These are phyloP conservation scores for Candida sojae DNA, from an alignment of 1,139 yeast species.

Conservation along the genomic window DNA sequence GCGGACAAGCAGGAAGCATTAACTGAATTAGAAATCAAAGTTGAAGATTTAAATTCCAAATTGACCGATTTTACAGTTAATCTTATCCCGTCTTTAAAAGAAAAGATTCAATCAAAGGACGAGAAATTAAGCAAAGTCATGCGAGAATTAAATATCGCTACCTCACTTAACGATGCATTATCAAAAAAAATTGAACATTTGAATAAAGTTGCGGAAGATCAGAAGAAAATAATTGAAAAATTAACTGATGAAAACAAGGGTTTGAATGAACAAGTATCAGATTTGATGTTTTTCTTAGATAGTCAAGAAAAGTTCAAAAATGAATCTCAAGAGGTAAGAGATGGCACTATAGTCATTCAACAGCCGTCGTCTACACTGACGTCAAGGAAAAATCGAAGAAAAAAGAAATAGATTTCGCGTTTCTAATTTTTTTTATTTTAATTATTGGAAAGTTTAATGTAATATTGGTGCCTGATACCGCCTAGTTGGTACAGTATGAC, in stretches of 20 bases:
- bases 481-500: too few species aligned
- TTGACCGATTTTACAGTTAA: slow-evolving; percentile 24
- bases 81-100: slow-evolving; percentile 35
- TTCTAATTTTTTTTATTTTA: too few species aligned
- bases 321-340: slow-evolving; percentile 68
- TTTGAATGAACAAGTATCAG: slow-evolving; percentile 70
- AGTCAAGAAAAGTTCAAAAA: slow-evolving; percentile 70
- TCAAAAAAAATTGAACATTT: slow-evolving; percentile 57
- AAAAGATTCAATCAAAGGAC: slow-evolving; percentile 32
- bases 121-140: slow-evolving; percentile 30
- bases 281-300: slow-evolving; percentile 80
- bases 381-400: slow-evolving; percentile 21
- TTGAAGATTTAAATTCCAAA: slow-evolving; percentile 29
- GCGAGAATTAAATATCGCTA: slow-evolving; percentile 32
- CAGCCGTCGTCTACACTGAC: slow-evolving; percentile 18
- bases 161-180: slow-evolving; percentile 56
- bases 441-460: too few species aligned
- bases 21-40: slow-evolving; percentile 35
- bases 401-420: slow-evolving; percentile 11
- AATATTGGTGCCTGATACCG: too few species aligned
- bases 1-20: slow-evolving; percentile 5
- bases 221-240: slow-evolving; percentile 22
- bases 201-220: slow-evolving; percentile 33
- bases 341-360: slow-evolving; percentile 62
- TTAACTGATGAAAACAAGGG: slow-evolving; percentile 47